Conservation (phyloP, 2,329 filamentous ascomycete species). For the Trichoderma hamatum region DNA sequence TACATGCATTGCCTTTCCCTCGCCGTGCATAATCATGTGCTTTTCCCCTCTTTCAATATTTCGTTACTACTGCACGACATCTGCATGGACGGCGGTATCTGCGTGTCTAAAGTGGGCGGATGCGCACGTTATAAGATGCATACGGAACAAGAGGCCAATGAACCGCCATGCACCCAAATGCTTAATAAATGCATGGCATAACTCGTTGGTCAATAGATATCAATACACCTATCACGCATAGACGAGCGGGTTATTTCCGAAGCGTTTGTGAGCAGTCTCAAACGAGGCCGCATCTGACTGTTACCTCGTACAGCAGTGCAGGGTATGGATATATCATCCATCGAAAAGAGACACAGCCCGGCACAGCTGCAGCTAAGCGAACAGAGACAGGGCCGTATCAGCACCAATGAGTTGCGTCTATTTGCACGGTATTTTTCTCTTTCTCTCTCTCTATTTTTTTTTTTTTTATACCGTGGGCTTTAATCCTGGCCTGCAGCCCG, state of each 20-base stretch:
- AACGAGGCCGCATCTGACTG: neutral
- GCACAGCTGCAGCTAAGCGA: slow-evolving; percentile 17
- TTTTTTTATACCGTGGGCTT: too few relatives aligned
- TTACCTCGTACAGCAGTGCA: neutral
- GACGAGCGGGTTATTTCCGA: neutral
- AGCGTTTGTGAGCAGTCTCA: neutral
- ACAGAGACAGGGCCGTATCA: neutral
- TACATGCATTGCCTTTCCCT: neutral
- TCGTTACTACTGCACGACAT: slow-evolving; percentile 13
- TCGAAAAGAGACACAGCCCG: neutral
- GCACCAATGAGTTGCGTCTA: neutral
- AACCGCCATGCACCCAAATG: neutral
- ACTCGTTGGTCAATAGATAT: neutral
- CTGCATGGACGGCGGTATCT: slow-evolving; percentile 18
- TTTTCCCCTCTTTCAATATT: slow-evolving; percentile 10
- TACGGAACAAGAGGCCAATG: neutral
- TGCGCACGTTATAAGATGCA: neutral
- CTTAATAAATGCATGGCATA: neutral
- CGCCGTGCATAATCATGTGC: slow-evolving; percentile 14
- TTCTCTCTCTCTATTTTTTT: neutral
- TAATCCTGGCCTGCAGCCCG: neutral
- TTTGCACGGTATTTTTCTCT: neutral
- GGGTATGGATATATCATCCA: neutral
- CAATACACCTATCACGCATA: neutral
- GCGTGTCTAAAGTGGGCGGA: neutral